Base-by-base conservation (phyloP, 108 stramenopile species). In the Cyclotella sp. region DNA sequence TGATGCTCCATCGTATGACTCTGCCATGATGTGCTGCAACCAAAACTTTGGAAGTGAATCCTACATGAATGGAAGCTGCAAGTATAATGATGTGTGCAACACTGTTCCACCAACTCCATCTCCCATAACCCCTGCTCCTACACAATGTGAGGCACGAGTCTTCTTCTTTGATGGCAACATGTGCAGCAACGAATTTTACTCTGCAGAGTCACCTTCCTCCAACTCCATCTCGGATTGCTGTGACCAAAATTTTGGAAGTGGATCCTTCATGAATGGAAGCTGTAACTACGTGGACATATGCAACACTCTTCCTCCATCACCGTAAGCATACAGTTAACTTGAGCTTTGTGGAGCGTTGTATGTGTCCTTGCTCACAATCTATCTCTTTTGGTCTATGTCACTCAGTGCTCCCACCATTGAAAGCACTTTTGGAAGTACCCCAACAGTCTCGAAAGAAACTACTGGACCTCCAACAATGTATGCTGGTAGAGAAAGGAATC, bases 401-500 rank as follows among this genome's bases (percentile, higher is more conserved):
- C n/a, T n/a, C n/a, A n/a, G n/a, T 29, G 13, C 11, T 45, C 3
- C 8, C 26, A 28, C 68, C 69, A 43, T 58, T 55, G 24, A 29
- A 34, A 30, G 54, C 26, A 43, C 69, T 0, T 70, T 70, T 54
- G 69, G 69, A 0, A 55, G 55, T 0, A 70, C 69, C 16, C 69
- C 69, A 39, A 70, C 69, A 7, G 69, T 70, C 6, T 70, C 69
- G 4, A 70, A 70, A 44, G 69, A 70, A 40, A 40, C 39, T n/a
- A 70, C 69, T 43, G 69, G 69, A 24, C 69, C 69, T 21, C 69
- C 69, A 40, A 70, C 69, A 13, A 26, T 57, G 55, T n/a, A n/a
- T 55, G 54, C 8, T 18, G 54, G n/a, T 9, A 19, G 54, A 22
- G 54, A 55, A 8, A 18, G n/a, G 16, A 8, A 18, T 21, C 8